phyloP scores from a whole-genome alignment of 2,329 filamentous ascomycete species.

The Dothistroma pini region DNA sequence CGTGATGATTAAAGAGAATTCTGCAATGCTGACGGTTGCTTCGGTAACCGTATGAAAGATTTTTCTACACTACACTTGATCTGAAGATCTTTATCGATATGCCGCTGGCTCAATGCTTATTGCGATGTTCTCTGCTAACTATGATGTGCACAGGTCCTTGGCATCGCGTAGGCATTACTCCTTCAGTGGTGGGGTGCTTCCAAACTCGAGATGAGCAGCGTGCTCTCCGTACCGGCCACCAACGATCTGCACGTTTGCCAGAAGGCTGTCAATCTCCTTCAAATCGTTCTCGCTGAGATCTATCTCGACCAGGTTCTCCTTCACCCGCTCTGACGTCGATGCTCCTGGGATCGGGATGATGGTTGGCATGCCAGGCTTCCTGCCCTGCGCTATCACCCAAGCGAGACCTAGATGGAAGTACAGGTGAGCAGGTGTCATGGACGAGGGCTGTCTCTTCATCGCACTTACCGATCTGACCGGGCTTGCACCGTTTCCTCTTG shows the following conservation, averaged over 20 bases:
- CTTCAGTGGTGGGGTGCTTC: slow-evolving; percentile 25
- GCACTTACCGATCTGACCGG: slow-evolving; percentile 45
- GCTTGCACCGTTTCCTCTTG: slow-evolving; percentile 50
- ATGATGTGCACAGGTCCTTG: not conserved
- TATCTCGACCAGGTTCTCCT: slow-evolving; percentile 41
- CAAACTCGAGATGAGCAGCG: slow-evolving; percentile 25
- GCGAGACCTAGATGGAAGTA: slow-evolving; percentile 33
- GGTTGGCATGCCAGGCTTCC: slow-evolving; percentile 42
- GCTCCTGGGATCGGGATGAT: slow-evolving; percentile 46
- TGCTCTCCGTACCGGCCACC: slow-evolving; percentile 41
- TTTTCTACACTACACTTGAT: slow-evolving; percentile 48
- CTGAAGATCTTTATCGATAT: slow-evolving; percentile 32
- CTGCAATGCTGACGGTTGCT: slow-evolving; percentile 49
- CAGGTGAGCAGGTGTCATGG: not conserved
- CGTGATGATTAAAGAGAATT: slow-evolving; percentile 47
- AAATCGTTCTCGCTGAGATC: slow-evolving; percentile 47
- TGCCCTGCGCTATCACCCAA: slow-evolving; percentile 47
- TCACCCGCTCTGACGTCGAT: slow-evolving; percentile 36
- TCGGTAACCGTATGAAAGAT: slow-evolving; percentile 42
- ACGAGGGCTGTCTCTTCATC: not conserved
- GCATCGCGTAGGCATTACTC: slow-evolving; percentile 7
- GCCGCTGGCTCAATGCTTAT: not conserved
- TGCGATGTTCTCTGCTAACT: not conserved
- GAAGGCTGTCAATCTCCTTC: slow-evolving; percentile 50
- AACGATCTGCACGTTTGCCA: slow-evolving; percentile 44